These are phyloP conservation scores for Phoma sp. DNA, from an alignment of 2,329 filamentous ascomycete genomes.

Conservation along the genomic window DNA sequence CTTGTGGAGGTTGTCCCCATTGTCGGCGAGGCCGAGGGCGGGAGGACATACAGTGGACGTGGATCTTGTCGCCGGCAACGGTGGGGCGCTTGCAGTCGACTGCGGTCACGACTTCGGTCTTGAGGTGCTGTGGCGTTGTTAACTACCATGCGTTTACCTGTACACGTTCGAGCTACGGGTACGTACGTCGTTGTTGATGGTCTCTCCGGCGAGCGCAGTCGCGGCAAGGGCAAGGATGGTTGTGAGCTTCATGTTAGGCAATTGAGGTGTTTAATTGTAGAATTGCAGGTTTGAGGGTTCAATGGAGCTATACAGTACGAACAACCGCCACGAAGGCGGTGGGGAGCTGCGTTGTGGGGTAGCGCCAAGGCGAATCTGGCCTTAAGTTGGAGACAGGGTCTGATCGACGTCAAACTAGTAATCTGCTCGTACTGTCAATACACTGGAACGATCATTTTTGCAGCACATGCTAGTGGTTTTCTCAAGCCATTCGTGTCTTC, in stretches of 20 bases:
- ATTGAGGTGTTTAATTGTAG: conserved; percentile 11
- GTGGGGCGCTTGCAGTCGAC: conserved; percentile 83
- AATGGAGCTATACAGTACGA: background rate
- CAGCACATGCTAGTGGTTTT: no score
- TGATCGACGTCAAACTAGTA: conserved; percentile 6
- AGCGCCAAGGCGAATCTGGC: conserved; percentile 16
- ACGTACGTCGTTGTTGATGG: conserved; percentile 43
- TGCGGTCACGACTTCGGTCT: conserved; percentile 77
- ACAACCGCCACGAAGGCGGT: conserved; percentile 15
- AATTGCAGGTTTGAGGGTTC: conserved; percentile 1
- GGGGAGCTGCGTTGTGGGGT: conserved; percentile 18
- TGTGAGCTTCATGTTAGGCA: conserved; percentile 55
- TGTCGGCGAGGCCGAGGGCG: background rate
- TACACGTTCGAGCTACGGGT: background rate
- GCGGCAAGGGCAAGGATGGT: conserved; percentile 60
- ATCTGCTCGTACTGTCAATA: background rate
- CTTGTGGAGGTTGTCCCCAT: background rate
- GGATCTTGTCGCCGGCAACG: conserved; percentile 73
- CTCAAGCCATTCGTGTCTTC: background rate
- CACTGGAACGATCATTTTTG: background rate
- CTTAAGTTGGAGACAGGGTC: conserved; percentile 8
- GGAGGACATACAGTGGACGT: conserved; percentile 67
- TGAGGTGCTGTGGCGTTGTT: conserved; percentile 62
- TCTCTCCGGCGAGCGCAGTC: conserved; percentile 44
- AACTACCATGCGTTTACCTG: conserved; percentile 15